Conservation (phyloP, 1,284 basidiomycete genomes). For the Irpex rosettiformis region DNA sequence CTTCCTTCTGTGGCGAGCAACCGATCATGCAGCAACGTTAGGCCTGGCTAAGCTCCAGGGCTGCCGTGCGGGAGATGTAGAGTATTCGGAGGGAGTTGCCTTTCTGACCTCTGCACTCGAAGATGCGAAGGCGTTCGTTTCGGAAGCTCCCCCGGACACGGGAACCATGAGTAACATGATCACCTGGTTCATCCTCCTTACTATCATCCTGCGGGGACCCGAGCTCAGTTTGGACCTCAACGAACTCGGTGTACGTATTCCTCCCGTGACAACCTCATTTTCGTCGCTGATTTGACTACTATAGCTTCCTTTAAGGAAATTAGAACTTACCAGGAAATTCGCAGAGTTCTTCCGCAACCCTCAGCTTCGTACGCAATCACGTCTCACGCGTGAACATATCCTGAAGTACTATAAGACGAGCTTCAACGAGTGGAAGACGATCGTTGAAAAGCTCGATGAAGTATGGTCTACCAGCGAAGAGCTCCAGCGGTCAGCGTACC, state of each 20-base stretch:
- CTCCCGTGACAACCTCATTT: not conserved
- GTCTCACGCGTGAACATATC: conserved; percentile 45
- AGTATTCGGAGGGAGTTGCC: conserved; percentile 56
- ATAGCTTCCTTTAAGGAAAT: conserved; percentile 40
- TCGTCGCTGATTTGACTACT: not conserved
- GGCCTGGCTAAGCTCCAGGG: conserved; percentile 47
- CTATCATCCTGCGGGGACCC: conserved; percentile 44
- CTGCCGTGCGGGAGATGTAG: conserved; percentile 35
- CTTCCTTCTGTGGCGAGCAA: conserved; percentile 54
- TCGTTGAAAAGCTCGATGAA: conserved; percentile 37
- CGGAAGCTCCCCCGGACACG: conserved; percentile 56
- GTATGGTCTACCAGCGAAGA: conserved; percentile 17
- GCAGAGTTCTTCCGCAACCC: conserved; percentile 39
- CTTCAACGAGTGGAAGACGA: conserved; percentile 39
- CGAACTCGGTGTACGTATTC: conserved; percentile 43
- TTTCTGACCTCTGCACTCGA: conserved; percentile 53
- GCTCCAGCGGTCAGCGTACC: conserved; percentile 29
- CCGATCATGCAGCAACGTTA: conserved; percentile 54
- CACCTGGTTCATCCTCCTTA: conserved; percentile 56
- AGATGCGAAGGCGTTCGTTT: conserved; percentile 52
- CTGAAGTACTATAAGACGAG: conserved; percentile 41
- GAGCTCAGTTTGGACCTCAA: conserved; percentile 43
- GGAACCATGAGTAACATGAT: conserved; percentile 52
- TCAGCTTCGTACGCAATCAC: conserved; percentile 45
- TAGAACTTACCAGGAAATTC: conserved; percentile 48